These are phyloP conservation scores for Guyanaporus albipodus DNA, from an alignment of 768 basidiomycete species.

Conservation along the genomic window DNA sequence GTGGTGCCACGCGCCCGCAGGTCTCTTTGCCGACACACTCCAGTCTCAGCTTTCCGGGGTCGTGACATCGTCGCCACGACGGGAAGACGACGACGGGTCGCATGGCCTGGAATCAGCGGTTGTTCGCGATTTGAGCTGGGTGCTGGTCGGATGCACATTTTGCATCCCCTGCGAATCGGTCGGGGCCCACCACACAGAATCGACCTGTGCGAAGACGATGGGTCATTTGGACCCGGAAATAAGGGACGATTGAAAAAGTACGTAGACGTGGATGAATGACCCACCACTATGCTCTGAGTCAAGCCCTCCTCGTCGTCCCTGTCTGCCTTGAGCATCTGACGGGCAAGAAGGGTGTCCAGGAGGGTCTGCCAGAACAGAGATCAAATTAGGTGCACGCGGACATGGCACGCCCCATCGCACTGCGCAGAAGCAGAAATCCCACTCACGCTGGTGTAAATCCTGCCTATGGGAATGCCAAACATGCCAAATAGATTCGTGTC, in stretches of 20 bases:
- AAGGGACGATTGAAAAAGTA: too few species aligned
- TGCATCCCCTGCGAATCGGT: background rate
- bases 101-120: too few species aligned
- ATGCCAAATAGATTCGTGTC: constrained; percentile 34
- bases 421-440: too few species aligned
- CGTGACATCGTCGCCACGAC: too few species aligned
- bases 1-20: too few species aligned
- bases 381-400: background rate
- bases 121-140: constrained; percentile 2
- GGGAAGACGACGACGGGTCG: too few species aligned
- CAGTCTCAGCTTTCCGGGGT: too few species aligned
- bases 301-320: background rate
- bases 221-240: too few species aligned
- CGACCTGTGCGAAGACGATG: background rate
- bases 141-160: background rate
- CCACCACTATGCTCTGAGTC: background rate
- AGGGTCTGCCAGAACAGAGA: background rate
- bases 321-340: constrained; percentile 4
- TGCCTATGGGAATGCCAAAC: constrained; percentile 39
- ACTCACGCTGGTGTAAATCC: constrained; percentile 46
- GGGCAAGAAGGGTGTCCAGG: constrained; percentile 9
- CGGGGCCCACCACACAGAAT: background rate
- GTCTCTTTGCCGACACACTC: too few species aligned
- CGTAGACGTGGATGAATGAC: background rate
- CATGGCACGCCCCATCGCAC: background rate